These are phyloP conservation scores for Aquilaria malaccensis DNA, from an alignment of 345 rosid species.

Conservation along the genomic window DNA sequence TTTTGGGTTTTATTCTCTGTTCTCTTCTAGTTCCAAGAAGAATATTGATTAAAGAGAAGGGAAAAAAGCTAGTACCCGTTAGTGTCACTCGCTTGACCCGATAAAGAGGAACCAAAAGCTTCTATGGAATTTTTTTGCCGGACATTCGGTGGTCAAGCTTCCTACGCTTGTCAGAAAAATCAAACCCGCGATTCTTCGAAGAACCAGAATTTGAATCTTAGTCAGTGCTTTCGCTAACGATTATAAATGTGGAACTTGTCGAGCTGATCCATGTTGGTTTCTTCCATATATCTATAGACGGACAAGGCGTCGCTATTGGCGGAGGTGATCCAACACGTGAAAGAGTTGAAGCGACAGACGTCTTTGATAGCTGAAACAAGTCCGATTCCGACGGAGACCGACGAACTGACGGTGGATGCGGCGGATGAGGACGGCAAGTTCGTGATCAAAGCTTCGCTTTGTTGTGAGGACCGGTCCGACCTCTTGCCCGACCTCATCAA, in stretches of 20 bases:
- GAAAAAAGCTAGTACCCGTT: constrained; percentile 31
- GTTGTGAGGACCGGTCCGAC: constrained; percentile 92
- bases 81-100: constrained; percentile 56
- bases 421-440: constrained; percentile 78
- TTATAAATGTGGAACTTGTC: too few relatives aligned
- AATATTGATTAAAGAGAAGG: constrained; percentile 15
- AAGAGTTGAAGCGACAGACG: constrained; percentile 81
- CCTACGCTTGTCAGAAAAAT: not conserved
- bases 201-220: too few relatives aligned
- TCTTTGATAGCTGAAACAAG: constrained; percentile 74
- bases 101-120: constrained; percentile 84
- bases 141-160: constrained; percentile 17
- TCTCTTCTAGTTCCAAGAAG: constrained; percentile 44
- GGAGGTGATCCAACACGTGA: constrained; percentile 97
- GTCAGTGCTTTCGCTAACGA: too few relatives aligned
- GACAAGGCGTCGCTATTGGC: constrained; percentile 97
- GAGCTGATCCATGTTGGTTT: not conserved
- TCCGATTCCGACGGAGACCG: constrained; percentile 73
- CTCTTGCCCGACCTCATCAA: constrained; percentile 84
- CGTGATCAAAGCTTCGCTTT: constrained; percentile 81
- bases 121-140: constrained; percentile 57
- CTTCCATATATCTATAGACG: constrained; percentile 36
- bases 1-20: constrained; percentile 13
- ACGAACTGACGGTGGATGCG: constrained; percentile 79
- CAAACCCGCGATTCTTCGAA: constrained; percentile 6